Base-by-base conservation (phyloP, 257 asterid genomes). In the Solanum medicagineum region DNA sequence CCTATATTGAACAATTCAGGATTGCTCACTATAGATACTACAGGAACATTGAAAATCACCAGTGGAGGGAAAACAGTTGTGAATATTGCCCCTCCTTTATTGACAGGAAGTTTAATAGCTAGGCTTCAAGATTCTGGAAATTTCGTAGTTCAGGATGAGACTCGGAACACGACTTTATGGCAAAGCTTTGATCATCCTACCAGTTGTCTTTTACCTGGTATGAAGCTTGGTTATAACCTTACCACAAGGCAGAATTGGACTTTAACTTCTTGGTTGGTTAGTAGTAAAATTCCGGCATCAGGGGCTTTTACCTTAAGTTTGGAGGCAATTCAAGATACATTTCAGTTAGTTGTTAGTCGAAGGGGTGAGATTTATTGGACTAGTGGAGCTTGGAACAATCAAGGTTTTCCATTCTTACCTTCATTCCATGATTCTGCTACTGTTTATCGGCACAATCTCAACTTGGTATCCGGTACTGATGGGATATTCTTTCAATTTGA, bases 111-210 rank as follows among this genome's bases (percentile, higher is more conserved):
- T 74, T 47, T 74, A 13, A 22, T 74, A 74, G 60, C 60, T 47
- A 47, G 81, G 42, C 60, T 74, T 74, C 22, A 74, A 74, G 60
- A 74, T 47, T 74, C 81, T 1, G 81, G 81, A 47, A 74, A 74
- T 22, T 74, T 74, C 8, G 81, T 74, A 22, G 2, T 74, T 47
- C 81, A 74, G 59, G 59, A 74, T 74, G 59, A 22, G 6, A 74
- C 81, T 74, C 59, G 22, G 42, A 74, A 74, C 40, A 16, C 0
- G 7, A 74, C 59, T 74, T 74, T 22, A 14, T 74, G 81, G 81
- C 60, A 47, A 74, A 94, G 97, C 69, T 91, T 88, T 22, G 96
- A 93, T 87, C 86, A 90, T 87, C 97, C 97, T 12, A 92, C 93
- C 0, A 88, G 87, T 55, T 87, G 89, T 17, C 91, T 94, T 84